These are phyloP conservation scores for Exophiala alcalophila DNA, from an alignment of 2,329 filamentous ascomycete species.

Conservation along the genomic window DNA sequence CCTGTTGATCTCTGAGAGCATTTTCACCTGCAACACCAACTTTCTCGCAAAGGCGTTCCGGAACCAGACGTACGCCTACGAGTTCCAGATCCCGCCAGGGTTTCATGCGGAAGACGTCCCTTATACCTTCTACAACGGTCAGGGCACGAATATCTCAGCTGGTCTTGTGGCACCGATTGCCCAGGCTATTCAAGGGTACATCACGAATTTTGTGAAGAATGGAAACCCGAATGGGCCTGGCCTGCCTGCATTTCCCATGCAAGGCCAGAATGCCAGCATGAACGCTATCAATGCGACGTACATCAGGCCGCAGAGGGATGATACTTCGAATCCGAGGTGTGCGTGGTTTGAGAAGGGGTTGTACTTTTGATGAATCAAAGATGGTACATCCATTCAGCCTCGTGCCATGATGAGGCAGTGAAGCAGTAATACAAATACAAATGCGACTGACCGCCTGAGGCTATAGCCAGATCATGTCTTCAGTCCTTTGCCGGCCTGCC, in stretches of 20 bases:
- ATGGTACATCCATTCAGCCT: too few relatives aligned
- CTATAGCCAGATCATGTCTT: too few relatives aligned
- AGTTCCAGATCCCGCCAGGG: conserved; percentile 53
- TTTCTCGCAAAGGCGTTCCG: conserved; percentile 51
- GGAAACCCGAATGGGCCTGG: conserved; percentile 36
- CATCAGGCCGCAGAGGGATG: conserved; percentile 49
- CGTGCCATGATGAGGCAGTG: too few relatives aligned
- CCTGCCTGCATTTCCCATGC: conserved; percentile 47
- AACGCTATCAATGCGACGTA: conserved; percentile 44
- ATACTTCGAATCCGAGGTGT: conserved; percentile 24
- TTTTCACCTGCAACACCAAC: conserved; percentile 54
- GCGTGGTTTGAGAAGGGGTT: conserved; percentile 54
- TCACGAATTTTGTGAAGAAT: conserved; percentile 38
- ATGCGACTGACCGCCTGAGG: too few relatives aligned
- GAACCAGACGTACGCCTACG: conserved; percentile 53
- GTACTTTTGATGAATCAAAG: conserved; percentile 29
- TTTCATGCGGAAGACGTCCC: conserved; percentile 53
- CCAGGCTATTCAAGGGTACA: conserved; percentile 38
- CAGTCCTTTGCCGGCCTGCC: too few relatives aligned
- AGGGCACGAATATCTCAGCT: conserved; percentile 36
- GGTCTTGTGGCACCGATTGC: conserved; percentile 36
- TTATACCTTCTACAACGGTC: conserved; percentile 52
- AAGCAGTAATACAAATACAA: too few relatives aligned
- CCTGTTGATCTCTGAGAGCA: conserved; percentile 43
- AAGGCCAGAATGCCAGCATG: conserved; percentile 45